Base-by-base conservation (phyloP, 2,329 filamentous ascomycete species). In the Tolypocladium ophioglossoides region DNA sequence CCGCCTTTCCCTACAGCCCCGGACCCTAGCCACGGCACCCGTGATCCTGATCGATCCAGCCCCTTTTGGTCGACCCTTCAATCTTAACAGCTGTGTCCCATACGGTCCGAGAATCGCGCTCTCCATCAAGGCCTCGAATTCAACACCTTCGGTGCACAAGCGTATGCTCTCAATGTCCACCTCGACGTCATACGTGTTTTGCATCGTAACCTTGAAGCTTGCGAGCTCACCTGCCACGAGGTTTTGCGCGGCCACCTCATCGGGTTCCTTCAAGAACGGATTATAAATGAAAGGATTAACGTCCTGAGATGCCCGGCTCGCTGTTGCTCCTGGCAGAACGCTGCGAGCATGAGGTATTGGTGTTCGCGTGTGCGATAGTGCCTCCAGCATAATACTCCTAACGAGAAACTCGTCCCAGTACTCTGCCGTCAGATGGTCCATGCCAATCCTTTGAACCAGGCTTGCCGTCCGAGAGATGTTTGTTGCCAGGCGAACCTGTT, bases 341-440 rank as follows among this genome's bases (percentile, higher is more conserved):
- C 72, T 78, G 57, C 75, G 80, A 2, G 78, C 74, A 63, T 91
- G 87, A 7, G 85, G 78, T 52, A 89, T 79, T 0, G 89, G 85
- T 18, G 79, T 78, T 59, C 80, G 78, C 12, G 78, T 77, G 44
- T 75, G 70, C 11, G 83, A 74, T 39, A 82, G 69, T 27, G 86
- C 75, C 51, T 91, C 82, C 46, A 95, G 74, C 53, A 85, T 81
- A 61, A 95, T 75, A 58, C 84, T 84, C 51, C 94, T 84, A 49
- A 99, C 79, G 10, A 99, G 75, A 62, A 97, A 97, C 64, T 96
- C 90, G 67, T 99, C 94, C 94, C 94, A 99, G 66, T 96, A 99
- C 61, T 94, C 87, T 7, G 90, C 91, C 52, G 84, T 78, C 44
- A 92, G 70, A 54, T 86, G 72, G 6, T 79, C 74, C 32, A 91